Conservation (phyloP, 768 basidiomycete genomes). For the Guyanaporus albipodus region DNA sequence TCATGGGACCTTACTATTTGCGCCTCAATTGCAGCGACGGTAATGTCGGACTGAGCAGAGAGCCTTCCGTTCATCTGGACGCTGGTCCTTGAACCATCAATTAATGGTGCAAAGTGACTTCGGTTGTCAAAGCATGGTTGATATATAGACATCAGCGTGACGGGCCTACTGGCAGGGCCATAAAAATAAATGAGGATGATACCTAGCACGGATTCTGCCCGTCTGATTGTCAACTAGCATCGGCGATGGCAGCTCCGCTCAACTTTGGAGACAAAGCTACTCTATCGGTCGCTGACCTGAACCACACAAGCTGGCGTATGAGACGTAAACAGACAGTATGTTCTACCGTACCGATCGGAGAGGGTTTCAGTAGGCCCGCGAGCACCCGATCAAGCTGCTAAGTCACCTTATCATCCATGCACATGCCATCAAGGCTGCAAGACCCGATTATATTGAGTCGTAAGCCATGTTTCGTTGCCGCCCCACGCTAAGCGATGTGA, state of each 20-base stretch:
- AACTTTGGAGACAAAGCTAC: constrained; percentile 5
- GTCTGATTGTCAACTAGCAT: too few relatives aligned
- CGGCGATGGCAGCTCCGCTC: constrained; percentile 8
- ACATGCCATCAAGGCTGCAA: not conserved
- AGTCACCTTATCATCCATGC: too few relatives aligned
- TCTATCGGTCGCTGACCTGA: not conserved
- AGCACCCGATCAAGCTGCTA: not conserved
- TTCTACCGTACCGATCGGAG: constrained; percentile 6
- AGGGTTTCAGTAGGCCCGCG: not conserved
- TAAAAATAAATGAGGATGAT: too few relatives aligned
- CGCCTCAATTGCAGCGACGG: not conserved
- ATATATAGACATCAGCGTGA: too few relatives aligned
- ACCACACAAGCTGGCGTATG: not conserved
- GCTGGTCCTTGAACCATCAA: not conserved
- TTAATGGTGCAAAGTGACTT: not conserved
- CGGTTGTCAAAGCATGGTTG: too few relatives aligned
- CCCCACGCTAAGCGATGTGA: constrained; percentile 1
- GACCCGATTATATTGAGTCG: not conserved
- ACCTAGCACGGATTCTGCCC: too few relatives aligned
- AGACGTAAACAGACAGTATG: constrained; percentile 8
- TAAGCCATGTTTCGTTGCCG: not conserved
- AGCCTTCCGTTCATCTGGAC: not conserved
- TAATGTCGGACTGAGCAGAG: not conserved
- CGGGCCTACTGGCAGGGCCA: too few relatives aligned
- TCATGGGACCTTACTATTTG: not conserved